Evolutionary conservation across 2,329 filamentous ascomycete species (phyloP), one percentile per base, ranked within the genome.

Genomic region (Aspergillus neotritici): DNA sequence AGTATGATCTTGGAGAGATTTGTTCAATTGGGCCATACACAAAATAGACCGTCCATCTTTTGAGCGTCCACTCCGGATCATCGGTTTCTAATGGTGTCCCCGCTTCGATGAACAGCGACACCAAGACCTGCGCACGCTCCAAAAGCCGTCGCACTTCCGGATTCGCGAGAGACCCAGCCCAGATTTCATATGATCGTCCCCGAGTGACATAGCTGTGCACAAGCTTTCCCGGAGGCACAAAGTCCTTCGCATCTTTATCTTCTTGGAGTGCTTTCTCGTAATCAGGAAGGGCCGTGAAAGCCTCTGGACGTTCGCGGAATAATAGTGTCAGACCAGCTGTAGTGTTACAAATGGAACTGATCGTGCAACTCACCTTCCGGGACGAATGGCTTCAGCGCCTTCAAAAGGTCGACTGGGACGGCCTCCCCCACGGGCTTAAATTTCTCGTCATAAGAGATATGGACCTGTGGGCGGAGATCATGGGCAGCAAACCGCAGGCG

Each of bases 31-130:
- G 40, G 16, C 37, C 64, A 65, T 85, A 91, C 43, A 95, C 73
- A 54, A 95, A 82, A 68, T 89, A 97, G n/a, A 97, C 70, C 1
- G 86, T 89, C 93, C 93, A 98, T 56, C 91, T 79, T 48, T 89
- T 79, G 14, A 84, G 67, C 0, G 81, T 83, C 75, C 80, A 84
- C 49, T 90, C 84, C 1, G 84, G 77, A 40, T 86, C 77, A 31
- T 89, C 81, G 2, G 84, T 71, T 12, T 79, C 79, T 35, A 96
- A 82, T 31, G 80, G 80, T 4, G 81, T 86, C n/a, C 90, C 93
- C 21, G 87, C 93, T 65, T 98, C 94, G 49, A 98, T 96, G 64
- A 89, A 94, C 47, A 97, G 75, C 12, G 87, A 81, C 4, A 90
- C 80, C 30, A 94, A 73, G 43, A 96, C 80, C 68, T 95, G 89